A percentile compares a stretch with the other conserved stretches of the same genome.
phyloP scores from a whole-genome alignment of 2,329 filamentous ascomycete species.

The Ceratocystiopsis brevicomis region DNA sequence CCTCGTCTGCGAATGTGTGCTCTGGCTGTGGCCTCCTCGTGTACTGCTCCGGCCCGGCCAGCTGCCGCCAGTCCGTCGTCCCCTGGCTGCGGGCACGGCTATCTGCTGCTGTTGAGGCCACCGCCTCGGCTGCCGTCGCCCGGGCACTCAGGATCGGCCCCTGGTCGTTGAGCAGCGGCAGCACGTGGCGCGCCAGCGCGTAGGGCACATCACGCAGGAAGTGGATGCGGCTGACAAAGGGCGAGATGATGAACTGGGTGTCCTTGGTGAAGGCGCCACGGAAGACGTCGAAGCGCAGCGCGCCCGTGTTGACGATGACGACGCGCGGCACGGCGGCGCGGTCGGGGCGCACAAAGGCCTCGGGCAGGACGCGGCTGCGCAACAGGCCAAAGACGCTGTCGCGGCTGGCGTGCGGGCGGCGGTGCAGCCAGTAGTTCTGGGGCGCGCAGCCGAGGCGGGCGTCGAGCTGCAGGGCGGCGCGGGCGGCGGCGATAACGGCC shows the following conservation, averaged over 20 bases:
- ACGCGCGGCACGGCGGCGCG: conserved; percentile 35
- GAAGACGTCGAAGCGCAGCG: conserved; percentile 89
- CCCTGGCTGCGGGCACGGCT: no score
- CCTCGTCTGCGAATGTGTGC: neutral
- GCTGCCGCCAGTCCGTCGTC: conserved; percentile 22
- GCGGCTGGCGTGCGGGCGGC: conserved; percentile 52
- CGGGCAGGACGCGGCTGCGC: conserved; percentile 53
- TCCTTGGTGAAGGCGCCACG: conserved; percentile 80
- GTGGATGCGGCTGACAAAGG: conserved; percentile 63
- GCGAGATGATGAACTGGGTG: conserved; percentile 68
- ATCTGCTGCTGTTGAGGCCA: neutral
- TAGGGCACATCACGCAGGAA: conserved; percentile 72
- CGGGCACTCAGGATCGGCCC: conserved; percentile 26
- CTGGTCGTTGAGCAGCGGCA: conserved; percentile 37
- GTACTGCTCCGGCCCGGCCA: conserved; percentile 32
- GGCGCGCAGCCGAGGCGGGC: conserved; percentile 68
- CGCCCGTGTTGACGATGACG: conserved; percentile 72
- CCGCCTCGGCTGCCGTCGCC: conserved; percentile 8
- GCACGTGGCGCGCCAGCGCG: conserved; percentile 48
- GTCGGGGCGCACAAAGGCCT: conserved; percentile 38
- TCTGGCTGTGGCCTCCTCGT: conserved; percentile 1
- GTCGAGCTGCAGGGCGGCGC: conserved; percentile 54
- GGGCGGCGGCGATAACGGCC: conserved; percentile 46
- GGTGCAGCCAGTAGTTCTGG: conserved; percentile 60
- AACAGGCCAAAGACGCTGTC: conserved; percentile 72